A percentile compares a stretch with the other conserved stretches of the same genome.
Conservation (phyloP, 1,284 basidiomycete genomes). For the Malassezia sympodialis region DNA sequence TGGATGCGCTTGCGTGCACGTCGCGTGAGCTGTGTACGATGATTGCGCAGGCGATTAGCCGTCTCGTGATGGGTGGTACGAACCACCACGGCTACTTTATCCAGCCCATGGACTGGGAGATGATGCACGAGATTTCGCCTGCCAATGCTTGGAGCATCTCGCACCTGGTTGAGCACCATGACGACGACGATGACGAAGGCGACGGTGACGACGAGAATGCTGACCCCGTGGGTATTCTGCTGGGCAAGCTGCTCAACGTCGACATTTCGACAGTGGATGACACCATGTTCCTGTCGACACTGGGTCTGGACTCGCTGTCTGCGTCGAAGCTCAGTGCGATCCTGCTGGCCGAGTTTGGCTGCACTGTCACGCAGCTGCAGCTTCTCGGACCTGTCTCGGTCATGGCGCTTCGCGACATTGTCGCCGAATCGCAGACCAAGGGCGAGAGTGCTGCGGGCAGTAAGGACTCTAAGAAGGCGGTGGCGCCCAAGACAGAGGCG, state of each 20-base stretch:
- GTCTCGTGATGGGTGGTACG: slow-evolving; percentile 10
- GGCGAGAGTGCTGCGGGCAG: background rate
- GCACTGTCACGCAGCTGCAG: slow-evolving; percentile 18
- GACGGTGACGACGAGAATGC: slow-evolving; percentile 8
- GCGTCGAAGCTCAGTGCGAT: slow-evolving; percentile 19
- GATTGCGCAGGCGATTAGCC: slow-evolving; percentile 11
- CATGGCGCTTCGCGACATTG: slow-evolving; percentile 14
- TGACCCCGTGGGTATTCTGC: slow-evolving; percentile 15
- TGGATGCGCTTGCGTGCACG: slow-evolving; percentile 18
- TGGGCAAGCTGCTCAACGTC: slow-evolving; percentile 20
- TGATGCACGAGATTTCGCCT: slow-evolving; percentile 17
- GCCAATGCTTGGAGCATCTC: slow-evolving; percentile 14
- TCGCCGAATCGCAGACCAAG: slow-evolving; percentile 11
- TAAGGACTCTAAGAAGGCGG: background rate
- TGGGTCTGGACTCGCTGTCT: slow-evolving; percentile 19
- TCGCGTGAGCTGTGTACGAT: slow-evolving; percentile 19
- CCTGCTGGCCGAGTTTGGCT: slow-evolving; percentile 16
- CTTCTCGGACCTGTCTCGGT: slow-evolving; percentile 19
- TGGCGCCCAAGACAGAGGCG: background rate
- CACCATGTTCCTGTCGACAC: slow-evolving; percentile 20
- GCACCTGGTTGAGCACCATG: slow-evolving; percentile 17
- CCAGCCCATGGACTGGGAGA: slow-evolving; percentile 17
- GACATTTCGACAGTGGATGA: slow-evolving; percentile 18
- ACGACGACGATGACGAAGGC: slow-evolving; percentile 13
- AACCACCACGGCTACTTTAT: slow-evolving; percentile 19